Percentiles rank a stretch among this genome's conserved stretches.
phyloP scores from a whole-genome alignment of 495 filamentous ascomycete species.

The Podospora pseudoanserina region DNA sequence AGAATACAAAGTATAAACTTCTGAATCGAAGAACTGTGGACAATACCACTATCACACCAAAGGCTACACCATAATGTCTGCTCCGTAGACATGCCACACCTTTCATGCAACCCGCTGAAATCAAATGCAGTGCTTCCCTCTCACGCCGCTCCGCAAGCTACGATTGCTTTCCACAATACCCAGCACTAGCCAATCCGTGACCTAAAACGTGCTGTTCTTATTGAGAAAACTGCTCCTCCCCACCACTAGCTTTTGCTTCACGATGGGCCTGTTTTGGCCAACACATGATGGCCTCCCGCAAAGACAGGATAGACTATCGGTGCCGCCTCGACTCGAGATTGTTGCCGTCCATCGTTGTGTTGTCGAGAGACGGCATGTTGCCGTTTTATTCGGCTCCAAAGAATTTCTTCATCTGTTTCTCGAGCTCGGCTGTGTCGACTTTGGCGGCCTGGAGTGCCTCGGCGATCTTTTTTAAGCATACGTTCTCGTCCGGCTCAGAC shows the following conservation, averaged over 20 bases:
- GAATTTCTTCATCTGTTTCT: conserved; percentile 66
- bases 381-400: conserved; percentile 38
- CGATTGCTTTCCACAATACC: conserved; percentile 1
- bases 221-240: background rate
- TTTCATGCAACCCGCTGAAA: background rate
- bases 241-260: background rate
- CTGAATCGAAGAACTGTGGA: background rate
- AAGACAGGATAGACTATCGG: background rate
- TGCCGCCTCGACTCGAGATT: background rate
- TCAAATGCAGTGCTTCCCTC: conserved; percentile 2
- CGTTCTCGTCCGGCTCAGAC: conserved; percentile 57
- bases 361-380: background rate
- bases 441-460: conserved; percentile 67
- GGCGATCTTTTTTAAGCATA: conserved; percentile 64
- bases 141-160: background rate
- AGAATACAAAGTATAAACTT: background rate
- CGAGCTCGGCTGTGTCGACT: conserved; percentile 71
- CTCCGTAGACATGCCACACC: background rate
- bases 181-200: background rate
- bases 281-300: background rate
- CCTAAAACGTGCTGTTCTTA: background rate
- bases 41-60: background rate
- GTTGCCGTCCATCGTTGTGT: background rate
- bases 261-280: background rate
- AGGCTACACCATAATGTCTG: conserved; percentile 1